Conservation (phyloP, 148 eudicot species). For the Pharnaceum exiguum region DNA sequence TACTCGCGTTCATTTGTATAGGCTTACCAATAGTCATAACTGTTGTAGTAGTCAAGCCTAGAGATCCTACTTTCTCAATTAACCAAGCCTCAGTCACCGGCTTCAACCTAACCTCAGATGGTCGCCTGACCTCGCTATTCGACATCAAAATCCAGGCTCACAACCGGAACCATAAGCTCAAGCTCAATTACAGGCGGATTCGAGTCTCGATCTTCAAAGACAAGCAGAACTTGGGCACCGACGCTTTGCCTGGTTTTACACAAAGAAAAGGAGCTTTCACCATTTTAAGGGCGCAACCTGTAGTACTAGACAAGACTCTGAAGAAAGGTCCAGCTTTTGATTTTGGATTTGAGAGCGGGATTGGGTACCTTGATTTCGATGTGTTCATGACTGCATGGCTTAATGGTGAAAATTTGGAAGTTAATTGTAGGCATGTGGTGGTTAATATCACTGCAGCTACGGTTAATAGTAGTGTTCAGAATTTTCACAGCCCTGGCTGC, state of each 20-base stretch:
- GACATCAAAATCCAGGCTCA: slow-evolving; percentile 9
- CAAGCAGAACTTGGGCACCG: slow-evolving; percentile 5
- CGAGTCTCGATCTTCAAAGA: slow-evolving; percentile 8
- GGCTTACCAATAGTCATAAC: slow-evolving; percentile 6
- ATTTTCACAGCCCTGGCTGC: background rate
- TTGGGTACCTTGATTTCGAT: slow-evolving; percentile 14
- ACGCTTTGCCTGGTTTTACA: background rate
- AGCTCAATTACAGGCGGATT: background rate
- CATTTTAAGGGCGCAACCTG: background rate
- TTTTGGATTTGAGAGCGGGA: slow-evolving; percentile 5
- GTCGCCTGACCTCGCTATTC: slow-evolving; percentile 21
- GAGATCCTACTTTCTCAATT: slow-evolving; percentile 21
- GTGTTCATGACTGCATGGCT: slow-evolving; percentile 5
- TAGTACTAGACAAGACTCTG: background rate
- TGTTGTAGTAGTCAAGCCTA: slow-evolving; percentile 7
- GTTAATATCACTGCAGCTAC: slow-evolving; percentile 9
- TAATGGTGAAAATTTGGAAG: background rate
- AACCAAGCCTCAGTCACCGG: slow-evolving; percentile 12
- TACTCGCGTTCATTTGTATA: too few relatives aligned
- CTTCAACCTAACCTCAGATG: slow-evolving; percentile 25
- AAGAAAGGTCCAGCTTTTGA: background rate
- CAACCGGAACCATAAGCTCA: slow-evolving; percentile 14
- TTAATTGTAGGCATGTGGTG: slow-evolving; percentile 11
- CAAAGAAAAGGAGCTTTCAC: background rate
- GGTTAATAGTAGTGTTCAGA: background rate